These are phyloP conservation scores for Verbena officinalis DNA, from an alignment of 257 asterid species.

Conservation along the genomic window DNA sequence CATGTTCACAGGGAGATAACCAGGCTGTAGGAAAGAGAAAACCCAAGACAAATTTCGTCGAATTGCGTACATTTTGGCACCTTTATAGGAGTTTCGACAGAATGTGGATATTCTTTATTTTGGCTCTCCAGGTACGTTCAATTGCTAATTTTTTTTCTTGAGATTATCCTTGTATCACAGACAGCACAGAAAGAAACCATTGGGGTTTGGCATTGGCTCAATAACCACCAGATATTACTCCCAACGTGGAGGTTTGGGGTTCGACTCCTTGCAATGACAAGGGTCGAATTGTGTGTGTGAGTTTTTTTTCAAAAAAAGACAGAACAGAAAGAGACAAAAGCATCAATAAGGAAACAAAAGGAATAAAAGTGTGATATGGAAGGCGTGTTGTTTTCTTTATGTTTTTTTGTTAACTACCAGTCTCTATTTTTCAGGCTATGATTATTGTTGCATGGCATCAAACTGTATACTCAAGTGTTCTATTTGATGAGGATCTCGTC, in stretches of 20 bases:
- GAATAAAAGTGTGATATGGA: conserved; percentile 6
- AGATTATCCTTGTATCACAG: conserved; percentile 10
- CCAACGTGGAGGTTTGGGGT: too few relatives aligned
- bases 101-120: conserved; percentile 87
- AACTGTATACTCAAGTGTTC: conserved; percentile 52
- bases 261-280: too few relatives aligned
- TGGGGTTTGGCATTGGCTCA: neutral
- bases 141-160: conserved; percentile 1
- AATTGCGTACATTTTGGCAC: conserved; percentile 96
- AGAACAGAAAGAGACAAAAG: conserved; percentile 1
- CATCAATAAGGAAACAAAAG: conserved; percentile 3
- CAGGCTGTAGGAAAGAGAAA: conserved; percentile 70
- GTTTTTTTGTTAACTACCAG: conserved; percentile 19
- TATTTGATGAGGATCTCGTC: conserved; percentile 68
- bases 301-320: too few relatives aligned
- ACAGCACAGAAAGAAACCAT: conserved; percentile 5
- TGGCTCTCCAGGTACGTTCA: conserved; percentile 86
- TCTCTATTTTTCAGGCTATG: conserved; percentile 73
- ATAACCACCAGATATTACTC: too few relatives aligned
- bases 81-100: conserved; percentile 93
- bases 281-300: too few relatives aligned
- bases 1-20: conserved; percentile 49
- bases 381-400: conserved; percentile 15
- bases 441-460: conserved; percentile 92
- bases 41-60: conserved; percentile 96